Conservation (phyloP, 305 asterid genomes). For the Solanum hybrid region DNA sequence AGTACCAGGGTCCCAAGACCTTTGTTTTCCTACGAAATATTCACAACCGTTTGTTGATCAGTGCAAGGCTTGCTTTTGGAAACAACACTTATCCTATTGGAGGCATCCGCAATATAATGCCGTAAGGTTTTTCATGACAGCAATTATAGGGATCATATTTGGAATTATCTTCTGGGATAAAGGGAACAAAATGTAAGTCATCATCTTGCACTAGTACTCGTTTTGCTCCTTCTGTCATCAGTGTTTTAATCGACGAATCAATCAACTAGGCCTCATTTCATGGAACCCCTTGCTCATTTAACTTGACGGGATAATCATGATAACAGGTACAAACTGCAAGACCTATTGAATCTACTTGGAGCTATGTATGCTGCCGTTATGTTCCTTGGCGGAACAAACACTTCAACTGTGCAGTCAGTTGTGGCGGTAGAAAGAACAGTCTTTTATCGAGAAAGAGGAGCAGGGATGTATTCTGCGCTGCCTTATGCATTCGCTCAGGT, state of each 20-base stretch:
- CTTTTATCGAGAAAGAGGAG: constrained; percentile 41
- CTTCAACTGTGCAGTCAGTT: constrained; percentile 38
- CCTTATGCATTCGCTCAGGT: constrained; percentile 88
- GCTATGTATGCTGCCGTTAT: constrained; percentile 46
- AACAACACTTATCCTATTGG: constrained; percentile 83
- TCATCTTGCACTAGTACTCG: background rate
- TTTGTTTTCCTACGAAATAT: constrained; percentile 52
- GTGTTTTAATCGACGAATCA: background rate
- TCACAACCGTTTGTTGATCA: constrained; percentile 62
- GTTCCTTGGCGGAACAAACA: constrained; percentile 44
- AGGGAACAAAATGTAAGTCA: constrained; percentile 62
- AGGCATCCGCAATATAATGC: constrained; percentile 77
- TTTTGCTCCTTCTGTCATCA: background rate
- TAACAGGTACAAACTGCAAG: constrained; percentile 34
- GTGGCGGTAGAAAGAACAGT: constrained; percentile 43
- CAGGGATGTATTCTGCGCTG: constrained; percentile 38
- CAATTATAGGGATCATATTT: constrained; percentile 53
- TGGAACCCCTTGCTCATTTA: background rate
- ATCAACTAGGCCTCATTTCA: background rate
- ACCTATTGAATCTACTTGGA: constrained; percentile 30
- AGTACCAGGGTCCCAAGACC: constrained; percentile 59
- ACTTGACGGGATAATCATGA: background rate
- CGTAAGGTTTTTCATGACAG: constrained; percentile 65
- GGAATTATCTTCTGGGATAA: constrained; percentile 85
- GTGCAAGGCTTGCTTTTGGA: constrained; percentile 94